Base-by-base conservation (phyloP, 2,329 filamentous ascomycete genomes). In the Curvularia eragrostidis region DNA sequence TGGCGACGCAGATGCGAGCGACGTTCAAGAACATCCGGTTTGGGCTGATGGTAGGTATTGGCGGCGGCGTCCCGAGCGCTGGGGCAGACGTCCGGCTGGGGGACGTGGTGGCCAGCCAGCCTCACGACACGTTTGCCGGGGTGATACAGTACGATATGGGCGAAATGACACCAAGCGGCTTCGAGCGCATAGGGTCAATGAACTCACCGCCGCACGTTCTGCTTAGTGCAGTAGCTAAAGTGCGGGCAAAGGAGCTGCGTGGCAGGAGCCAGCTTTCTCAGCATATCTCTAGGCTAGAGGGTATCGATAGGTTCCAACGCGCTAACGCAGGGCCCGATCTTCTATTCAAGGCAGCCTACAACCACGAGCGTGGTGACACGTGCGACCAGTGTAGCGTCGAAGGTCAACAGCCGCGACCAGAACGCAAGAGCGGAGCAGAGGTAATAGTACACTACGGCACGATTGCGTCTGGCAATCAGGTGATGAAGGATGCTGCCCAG, bases 11-110 rank as follows among this genome's bases (percentile, higher is more conserved):
- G 18, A 70, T 78, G 61, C 46, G 54, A 18, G 39, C 49, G 10
- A 68, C 65, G 3, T 79, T 78, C 57, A 49, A 21, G 38, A 15
- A 38, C 3, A 74, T 79, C 21, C 69, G 63, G 24, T 67, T 80
- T 30, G 72, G 70, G 4, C 64, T 82, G 4, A 71, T 82, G 69
- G 77, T 81, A 2, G 79, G 79, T 9, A 76, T 81, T 41, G 78
- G 76, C 1, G 74, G 74, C 39, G 60, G 63, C 19, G 63, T 63
- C 18, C 58, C 60, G 2, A 61, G 54, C 34, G 51, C 24, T n/a
- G 36, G 47, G 24, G 50, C 48, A 42, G 58, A 58, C 47, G 26
- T 62, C 2, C 21, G 48, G 34, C 56, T 59, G 21, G 56, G 56
- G 9, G 56, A 59, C 21, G 56, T 59, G 41, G 52, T 59, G 24